Conservation (phyloP, 257 asterid species). For the Solanum habrochaites region DNA sequence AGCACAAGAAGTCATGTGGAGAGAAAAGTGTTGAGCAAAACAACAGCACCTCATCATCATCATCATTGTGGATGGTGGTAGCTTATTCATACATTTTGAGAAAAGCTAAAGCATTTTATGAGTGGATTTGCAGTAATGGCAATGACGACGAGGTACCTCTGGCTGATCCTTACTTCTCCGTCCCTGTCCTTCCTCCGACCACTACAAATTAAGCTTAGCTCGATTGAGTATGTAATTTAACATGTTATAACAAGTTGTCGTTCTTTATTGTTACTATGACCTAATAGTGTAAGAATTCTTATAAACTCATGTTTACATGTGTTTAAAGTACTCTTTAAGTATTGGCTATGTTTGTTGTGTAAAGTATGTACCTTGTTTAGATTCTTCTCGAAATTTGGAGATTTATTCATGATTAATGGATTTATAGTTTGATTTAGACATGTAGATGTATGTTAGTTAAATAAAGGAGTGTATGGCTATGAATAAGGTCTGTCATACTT, state of each 20-base stretch:
- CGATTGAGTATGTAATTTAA: not conserved
- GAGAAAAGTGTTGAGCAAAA: not conserved
- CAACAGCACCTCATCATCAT: not conserved
- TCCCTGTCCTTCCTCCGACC: not conserved
- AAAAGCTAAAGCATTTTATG: not conserved
- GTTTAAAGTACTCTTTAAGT: not conserved
- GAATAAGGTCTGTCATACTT: too few species aligned
- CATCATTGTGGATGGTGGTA: not conserved
- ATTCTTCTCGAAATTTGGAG: not conserved
- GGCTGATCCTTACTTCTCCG: not conserved
- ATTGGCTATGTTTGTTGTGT: not conserved
- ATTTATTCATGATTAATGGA: not conserved
- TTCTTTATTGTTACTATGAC: not conserved
- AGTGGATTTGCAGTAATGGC: not conserved
- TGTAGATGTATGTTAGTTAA: not conserved
- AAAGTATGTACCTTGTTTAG: not conserved
- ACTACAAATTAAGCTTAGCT: not conserved
- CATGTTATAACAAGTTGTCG: not conserved
- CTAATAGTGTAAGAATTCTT: not conserved
- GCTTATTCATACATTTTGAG: not conserved
- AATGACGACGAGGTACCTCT: not conserved
- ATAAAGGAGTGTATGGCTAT: rapidly evolving
- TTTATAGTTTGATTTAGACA: not conserved
- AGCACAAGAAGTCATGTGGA: not conserved
- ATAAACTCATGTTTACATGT: not conserved